Percentiles rank a stretch among this genome's conserved stretches.
Conservation (phyloP, 2,329 filamentous ascomycete genomes). For the Diaporthe amygdali region DNA sequence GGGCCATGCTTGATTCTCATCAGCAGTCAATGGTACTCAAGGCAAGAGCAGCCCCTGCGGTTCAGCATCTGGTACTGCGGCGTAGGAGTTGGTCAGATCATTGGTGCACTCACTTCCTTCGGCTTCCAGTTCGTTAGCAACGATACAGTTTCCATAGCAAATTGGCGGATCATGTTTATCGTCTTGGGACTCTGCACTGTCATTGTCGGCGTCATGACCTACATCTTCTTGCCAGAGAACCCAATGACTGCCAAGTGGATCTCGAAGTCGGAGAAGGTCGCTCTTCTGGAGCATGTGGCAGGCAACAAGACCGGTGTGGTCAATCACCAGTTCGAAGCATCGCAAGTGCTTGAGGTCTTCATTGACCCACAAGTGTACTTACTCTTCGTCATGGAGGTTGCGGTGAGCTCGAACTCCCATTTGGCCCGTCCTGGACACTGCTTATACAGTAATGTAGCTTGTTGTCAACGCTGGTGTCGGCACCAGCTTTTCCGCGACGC, state of each 20-base stretch:
- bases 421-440: slow-evolving; percentile 25
- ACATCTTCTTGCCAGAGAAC: slow-evolving; percentile 53
- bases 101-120: slow-evolving; percentile 52
- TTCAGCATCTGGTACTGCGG: slow-evolving; percentile 68
- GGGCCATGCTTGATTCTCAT: slow-evolving; percentile 66
- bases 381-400: slow-evolving; percentile 51
- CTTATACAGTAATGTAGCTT: slow-evolving; percentile 40
- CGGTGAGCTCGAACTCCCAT: slow-evolving; percentile 40
- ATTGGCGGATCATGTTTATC: slow-evolving; percentile 58
- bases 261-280: slow-evolving; percentile 45
- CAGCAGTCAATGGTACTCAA: slow-evolving; percentile 63
- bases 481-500: slow-evolving; percentile 59
- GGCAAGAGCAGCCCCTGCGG: slow-evolving; percentile 61
- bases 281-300: slow-evolving; percentile 57
- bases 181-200: slow-evolving; percentile 52
- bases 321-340: slow-evolving; percentile 56
- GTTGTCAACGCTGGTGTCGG: slow-evolving; percentile 57
- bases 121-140: slow-evolving; percentile 57
- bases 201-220: slow-evolving; percentile 44
- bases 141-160: slow-evolving; percentile 36
- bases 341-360: slow-evolving; percentile 58
- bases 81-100: slow-evolving; percentile 61
- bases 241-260: slow-evolving; percentile 50
- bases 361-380: slow-evolving; percentile 58
- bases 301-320: slow-evolving; percentile 64